Evolutionary conservation across 1,284 basidiomycete genomes (phyloP).

Genomic region (Spongispora temasekensis): DNA sequence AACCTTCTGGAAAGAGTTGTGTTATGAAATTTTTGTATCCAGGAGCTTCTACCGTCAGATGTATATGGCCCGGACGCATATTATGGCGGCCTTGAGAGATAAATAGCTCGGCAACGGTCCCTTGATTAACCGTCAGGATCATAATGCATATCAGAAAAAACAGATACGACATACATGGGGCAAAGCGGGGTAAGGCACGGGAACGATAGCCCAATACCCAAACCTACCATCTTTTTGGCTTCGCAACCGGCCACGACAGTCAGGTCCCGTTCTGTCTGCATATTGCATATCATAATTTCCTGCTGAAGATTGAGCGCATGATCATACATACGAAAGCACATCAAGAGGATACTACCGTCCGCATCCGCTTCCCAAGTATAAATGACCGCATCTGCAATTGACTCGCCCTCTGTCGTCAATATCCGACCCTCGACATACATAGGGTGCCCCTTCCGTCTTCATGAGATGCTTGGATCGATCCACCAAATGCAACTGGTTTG

Average conservation of each 20-base stretch:
- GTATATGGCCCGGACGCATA: constrained; percentile 78
- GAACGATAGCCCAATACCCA: constrained; percentile 76
- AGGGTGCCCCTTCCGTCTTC: constrained; percentile 81
- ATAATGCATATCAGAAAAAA: neutral
- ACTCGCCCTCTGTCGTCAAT: constrained; percentile 63
- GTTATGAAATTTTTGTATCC: constrained; percentile 76
- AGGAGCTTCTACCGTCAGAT: constrained; percentile 67
- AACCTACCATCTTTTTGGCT: constrained; percentile 68
- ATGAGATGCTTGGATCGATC: constrained; percentile 70
- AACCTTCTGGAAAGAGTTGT: constrained; percentile 60
- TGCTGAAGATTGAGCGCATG: constrained; percentile 15
- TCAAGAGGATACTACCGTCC: constrained; percentile 24
- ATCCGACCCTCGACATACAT: constrained; percentile 79
- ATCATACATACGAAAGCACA: neutral
- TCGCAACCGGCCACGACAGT: constrained; percentile 75
- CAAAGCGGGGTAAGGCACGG: constrained; percentile 77
- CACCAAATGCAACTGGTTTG: constrained; percentile 60
- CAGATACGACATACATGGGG: constrained; percentile 53
- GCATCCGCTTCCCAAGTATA: constrained; percentile 88
- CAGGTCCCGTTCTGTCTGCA: constrained; percentile 55
- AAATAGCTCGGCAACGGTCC: constrained; percentile 75
- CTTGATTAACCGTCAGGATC: constrained; percentile 23
- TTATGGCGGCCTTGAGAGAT: constrained; percentile 66
- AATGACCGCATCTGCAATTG: constrained; percentile 65
- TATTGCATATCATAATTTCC: constrained; percentile 71